Evolutionary conservation across 306 rosid species (phyloP).

Genomic region (Alnus rubra): DNA sequence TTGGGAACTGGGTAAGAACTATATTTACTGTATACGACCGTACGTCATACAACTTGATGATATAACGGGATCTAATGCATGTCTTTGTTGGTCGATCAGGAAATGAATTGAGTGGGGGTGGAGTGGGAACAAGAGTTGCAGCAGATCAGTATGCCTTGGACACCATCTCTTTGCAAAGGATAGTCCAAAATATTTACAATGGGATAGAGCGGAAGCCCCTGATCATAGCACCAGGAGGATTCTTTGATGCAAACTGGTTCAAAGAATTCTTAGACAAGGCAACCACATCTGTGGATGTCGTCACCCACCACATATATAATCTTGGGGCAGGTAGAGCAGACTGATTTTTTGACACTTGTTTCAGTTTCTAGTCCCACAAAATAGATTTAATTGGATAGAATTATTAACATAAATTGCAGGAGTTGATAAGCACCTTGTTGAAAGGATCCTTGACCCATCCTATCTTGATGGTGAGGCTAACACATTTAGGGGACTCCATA

Average conservation of each 20-base stretch:
- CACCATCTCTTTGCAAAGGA: conserved; percentile 44
- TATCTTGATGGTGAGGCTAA: conserved; percentile 56
- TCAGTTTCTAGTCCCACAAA: conserved; percentile 2
- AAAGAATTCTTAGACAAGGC: conserved; percentile 53
- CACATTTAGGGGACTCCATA: conserved; percentile 59
- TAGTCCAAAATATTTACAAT: conserved; percentile 50
- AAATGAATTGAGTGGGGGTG: conserved; percentile 81
- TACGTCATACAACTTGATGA: too few species aligned
- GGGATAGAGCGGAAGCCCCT: conserved; percentile 61
- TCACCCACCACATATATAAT: conserved; percentile 86
- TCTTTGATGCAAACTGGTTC: conserved; percentile 80
- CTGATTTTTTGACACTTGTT: neutral
- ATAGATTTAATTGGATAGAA: conserved; percentile 11
- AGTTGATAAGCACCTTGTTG: conserved; percentile 60
- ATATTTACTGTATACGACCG: neutral
- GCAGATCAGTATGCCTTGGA: conserved; percentile 77
- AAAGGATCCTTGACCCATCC: conserved; percentile 66
- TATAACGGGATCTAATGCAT: neutral
- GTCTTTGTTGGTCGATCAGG: conserved; percentile 41
- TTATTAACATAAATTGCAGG: conserved; percentile 39
- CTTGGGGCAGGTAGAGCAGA: conserved; percentile 78
- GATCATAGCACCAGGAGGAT: conserved; percentile 87
- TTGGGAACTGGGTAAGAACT: conserved; percentile 90
- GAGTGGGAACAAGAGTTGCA: conserved; percentile 65
- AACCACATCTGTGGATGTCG: conserved; percentile 42